Evolutionary conservation across 176 grass and related monocot species (phyloP).

Genomic region (Saccharum officinarum): DNA sequence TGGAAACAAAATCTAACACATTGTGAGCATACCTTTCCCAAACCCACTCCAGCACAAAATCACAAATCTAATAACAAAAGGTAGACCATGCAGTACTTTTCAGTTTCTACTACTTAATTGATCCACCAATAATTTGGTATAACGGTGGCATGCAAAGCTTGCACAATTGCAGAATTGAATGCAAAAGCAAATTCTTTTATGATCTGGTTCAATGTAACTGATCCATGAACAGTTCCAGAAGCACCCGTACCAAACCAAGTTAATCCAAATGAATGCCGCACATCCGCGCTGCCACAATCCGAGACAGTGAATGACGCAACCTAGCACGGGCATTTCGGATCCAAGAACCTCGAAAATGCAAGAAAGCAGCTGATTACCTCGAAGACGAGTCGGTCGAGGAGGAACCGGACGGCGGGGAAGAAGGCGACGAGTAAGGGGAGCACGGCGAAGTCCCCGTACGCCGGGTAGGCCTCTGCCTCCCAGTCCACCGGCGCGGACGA

Average conservation of each 20-base stretch:
- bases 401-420: slow-evolving; percentile 81
- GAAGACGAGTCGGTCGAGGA: slow-evolving; percentile 85
- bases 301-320: neutral
- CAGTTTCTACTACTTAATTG: neutral
- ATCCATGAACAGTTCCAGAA: neutral
- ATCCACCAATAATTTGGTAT: neutral
- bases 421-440: slow-evolving; percentile 83
- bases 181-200: neutral
- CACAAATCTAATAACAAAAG: slow-evolving; percentile 8
- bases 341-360: neutral
- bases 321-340: slow-evolving; percentile 19
- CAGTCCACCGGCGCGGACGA: slow-evolving; percentile 53
- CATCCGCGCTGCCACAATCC: neutral
- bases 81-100: neutral
- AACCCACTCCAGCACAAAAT: neutral
- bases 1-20: neutral
- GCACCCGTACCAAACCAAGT: neutral
- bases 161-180: neutral
- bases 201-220: slow-evolving; percentile 1
- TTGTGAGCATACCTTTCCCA: neutral
- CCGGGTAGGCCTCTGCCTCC: slow-evolving; percentile 70
- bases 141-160: neutral
- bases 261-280: neutral
- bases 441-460: slow-evolving; percentile 64
- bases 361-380: slow-evolving; percentile 55